A percentile compares a stretch with the other conserved stretches of the same genome.
phyloP scores from a whole-genome alignment of 805 yeast species.

The Ogataea parapolymorpha region DNA sequence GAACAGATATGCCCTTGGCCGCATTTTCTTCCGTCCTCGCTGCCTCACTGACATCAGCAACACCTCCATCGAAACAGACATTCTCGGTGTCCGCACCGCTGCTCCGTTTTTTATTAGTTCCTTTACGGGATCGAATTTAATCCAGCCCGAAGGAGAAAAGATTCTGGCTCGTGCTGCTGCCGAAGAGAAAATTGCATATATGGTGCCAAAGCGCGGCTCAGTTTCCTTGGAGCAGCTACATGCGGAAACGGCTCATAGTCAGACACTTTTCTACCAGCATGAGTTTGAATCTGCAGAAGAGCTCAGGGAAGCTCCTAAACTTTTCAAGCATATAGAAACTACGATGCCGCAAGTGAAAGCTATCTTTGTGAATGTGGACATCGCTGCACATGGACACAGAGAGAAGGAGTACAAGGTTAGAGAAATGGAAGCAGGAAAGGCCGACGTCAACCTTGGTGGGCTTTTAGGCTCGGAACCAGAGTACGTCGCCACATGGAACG shows the following conservation, averaged over 20 bases:
- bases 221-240: slow-evolving; percentile 75
- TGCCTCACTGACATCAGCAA: slow-evolving; percentile 70
- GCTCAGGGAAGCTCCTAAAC: slow-evolving; percentile 44
- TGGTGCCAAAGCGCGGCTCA: slow-evolving; percentile 85
- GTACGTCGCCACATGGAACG: slow-evolving; percentile 50
- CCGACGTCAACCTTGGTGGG: slow-evolving; percentile 1
- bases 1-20: slow-evolving; percentile 78
- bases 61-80: slow-evolving; percentile 57
- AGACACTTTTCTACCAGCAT: slow-evolving; percentile 78
- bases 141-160: slow-evolving; percentile 83
- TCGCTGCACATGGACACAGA: slow-evolving; percentile 79
- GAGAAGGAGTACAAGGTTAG: slow-evolving; percentile 80
- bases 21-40: slow-evolving; percentile 81
- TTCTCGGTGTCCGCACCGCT: slow-evolving; percentile 59
- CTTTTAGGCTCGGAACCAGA: background rate
- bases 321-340: slow-evolving; percentile 23
- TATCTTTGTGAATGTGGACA: slow-evolving; percentile 80
- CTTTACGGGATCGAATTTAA: slow-evolving; percentile 81
- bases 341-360: slow-evolving; percentile 63
- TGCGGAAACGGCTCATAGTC: slow-evolving; percentile 54
- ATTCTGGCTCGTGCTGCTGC: slow-evolving; percentile 75
- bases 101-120: slow-evolving; percentile 90
- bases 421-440: slow-evolving; percentile 42
- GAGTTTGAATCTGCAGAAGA: slow-evolving; percentile 64
- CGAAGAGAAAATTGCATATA: slow-evolving; percentile 61